Evolutionary conservation across 1,139 yeast species (phyloP).

Genomic region (Zygotorulaspora mrakii): DNA sequence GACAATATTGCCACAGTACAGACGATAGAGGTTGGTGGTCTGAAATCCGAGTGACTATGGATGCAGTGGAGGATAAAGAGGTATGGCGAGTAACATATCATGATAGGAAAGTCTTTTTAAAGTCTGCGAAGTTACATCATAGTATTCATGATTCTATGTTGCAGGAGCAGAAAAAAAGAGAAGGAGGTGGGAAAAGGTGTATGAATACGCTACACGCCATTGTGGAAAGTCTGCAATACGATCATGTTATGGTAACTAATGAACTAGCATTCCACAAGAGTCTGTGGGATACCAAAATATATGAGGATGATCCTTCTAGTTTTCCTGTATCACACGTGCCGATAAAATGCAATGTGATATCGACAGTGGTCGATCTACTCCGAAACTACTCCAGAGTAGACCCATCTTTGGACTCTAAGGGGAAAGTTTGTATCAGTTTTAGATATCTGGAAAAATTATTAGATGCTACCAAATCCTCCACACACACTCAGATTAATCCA

Average conservation of each 20-base stretch:
- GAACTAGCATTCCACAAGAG: slow-evolving; percentile 12
- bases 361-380: slow-evolving; percentile 14
- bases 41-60: background rate
- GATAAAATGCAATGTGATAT: slow-evolving; percentile 19
- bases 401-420: slow-evolving; percentile 8
- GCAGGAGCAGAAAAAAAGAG: background rate
- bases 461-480: slow-evolving; percentile 15
- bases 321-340: slow-evolving; percentile 22
- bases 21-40: background rate
- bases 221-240: slow-evolving; percentile 14
- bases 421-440: slow-evolving; percentile 12
- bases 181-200: slow-evolving; percentile 13
- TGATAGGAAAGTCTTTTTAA: slow-evolving; percentile 1
- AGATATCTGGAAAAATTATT: slow-evolving; percentile 17
- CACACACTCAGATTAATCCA: background rate
- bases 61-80: background rate
- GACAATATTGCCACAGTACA: slow-evolving; percentile 1
- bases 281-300: slow-evolving; percentile 18
- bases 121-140: slow-evolving; percentile 3
- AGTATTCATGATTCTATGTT: background rate
- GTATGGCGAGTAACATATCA: slow-evolving; percentile 1
- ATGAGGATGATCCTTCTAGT: slow-evolving; percentile 9
- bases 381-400: slow-evolving; percentile 9
- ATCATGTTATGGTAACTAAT: slow-evolving; percentile 12
- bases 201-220: slow-evolving; percentile 12